Conservation (phyloP, 1,284 basidiomycete genomes). For the Pseudozyma sp. region DNA sequence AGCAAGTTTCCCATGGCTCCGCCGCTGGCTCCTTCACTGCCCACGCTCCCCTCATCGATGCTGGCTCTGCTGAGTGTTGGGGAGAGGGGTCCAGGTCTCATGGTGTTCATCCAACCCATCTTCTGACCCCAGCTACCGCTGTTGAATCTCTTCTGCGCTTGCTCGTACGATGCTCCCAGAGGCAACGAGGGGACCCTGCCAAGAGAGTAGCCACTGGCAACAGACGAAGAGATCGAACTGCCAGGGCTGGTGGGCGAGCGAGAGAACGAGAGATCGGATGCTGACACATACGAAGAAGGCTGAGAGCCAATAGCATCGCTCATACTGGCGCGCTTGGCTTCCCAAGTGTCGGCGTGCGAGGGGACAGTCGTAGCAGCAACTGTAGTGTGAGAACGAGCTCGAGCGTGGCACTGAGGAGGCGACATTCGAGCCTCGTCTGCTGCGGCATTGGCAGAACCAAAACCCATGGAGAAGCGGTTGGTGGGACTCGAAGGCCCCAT, state of each 20-base stretch:
- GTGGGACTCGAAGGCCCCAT: conserved; percentile 34
- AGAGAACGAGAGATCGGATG: conserved; percentile 39
- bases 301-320: conserved; percentile 30
- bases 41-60: conserved; percentile 40
- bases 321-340: conserved; percentile 12
- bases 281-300: conserved; percentile 41
- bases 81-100: conserved; percentile 44
- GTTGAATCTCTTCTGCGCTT: conserved; percentile 55
- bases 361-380: conserved; percentile 31
- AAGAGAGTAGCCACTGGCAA: conserved; percentile 28
- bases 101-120: conserved; percentile 47
- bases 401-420: conserved; percentile 35
- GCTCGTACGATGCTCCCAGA: conserved; percentile 48
- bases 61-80: conserved; percentile 30
- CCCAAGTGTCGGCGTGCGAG: conserved; percentile 26
- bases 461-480: conserved; percentile 39
- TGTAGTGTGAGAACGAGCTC: conserved; percentile 45
- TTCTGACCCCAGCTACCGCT: conserved; percentile 54
- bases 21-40: conserved; percentile 15
- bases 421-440: conserved; percentile 28
- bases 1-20: conserved; percentile 53
- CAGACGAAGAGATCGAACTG: conserved; percentile 37
- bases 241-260: conserved; percentile 37
- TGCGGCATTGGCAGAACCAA: conserved; percentile 19
- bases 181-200: conserved; percentile 54